Conservation (phyloP, 306 rosid species). For the Cicer judaicum region DNA sequence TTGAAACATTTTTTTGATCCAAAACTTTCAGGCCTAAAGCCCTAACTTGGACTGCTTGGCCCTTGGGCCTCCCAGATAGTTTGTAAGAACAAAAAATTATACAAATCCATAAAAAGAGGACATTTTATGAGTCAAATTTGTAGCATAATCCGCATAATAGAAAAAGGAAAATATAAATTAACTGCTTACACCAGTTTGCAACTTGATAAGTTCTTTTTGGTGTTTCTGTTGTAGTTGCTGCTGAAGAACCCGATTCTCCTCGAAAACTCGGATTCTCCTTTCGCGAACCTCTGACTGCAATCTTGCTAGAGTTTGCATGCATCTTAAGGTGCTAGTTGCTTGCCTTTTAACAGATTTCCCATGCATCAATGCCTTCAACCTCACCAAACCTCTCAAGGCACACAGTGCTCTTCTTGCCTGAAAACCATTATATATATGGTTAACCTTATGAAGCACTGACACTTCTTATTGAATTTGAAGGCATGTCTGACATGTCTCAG, state of each 20-base stretch:
- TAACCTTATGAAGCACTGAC: too few relatives aligned
- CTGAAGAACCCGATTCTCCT: conserved; percentile 78
- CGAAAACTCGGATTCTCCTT: conserved; percentile 77
- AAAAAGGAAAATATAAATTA: conserved; percentile 17
- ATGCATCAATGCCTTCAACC: conserved; percentile 68
- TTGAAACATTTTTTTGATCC: too few relatives aligned
- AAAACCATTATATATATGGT: conserved; percentile 1
- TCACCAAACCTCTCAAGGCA: conserved; percentile 77
- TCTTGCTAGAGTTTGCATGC: conserved; percentile 81
- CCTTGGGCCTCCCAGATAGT: too few relatives aligned
- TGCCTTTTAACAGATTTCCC: conserved; percentile 73
- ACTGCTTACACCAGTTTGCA: conserved; percentile 56
- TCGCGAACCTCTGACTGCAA: conserved; percentile 72
- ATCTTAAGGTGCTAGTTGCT: conserved; percentile 66
- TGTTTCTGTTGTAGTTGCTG: conserved; percentile 64
- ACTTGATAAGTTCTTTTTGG: conserved; percentile 63
- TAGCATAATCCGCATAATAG: neutral
- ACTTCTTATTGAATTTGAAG: too few relatives aligned
- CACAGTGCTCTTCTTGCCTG: conserved; percentile 82
- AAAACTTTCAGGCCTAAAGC: too few relatives aligned
- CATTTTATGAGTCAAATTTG: conserved; percentile 15
- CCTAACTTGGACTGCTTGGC: too few relatives aligned
- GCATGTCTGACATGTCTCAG: too few relatives aligned
- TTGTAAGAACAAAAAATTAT: neutral
- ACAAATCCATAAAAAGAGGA: conserved; percentile 15